Evolutionary conservation across 2,329 filamentous ascomycete species (phyloP).

Genomic region (Aureobasidium sp.): DNA sequence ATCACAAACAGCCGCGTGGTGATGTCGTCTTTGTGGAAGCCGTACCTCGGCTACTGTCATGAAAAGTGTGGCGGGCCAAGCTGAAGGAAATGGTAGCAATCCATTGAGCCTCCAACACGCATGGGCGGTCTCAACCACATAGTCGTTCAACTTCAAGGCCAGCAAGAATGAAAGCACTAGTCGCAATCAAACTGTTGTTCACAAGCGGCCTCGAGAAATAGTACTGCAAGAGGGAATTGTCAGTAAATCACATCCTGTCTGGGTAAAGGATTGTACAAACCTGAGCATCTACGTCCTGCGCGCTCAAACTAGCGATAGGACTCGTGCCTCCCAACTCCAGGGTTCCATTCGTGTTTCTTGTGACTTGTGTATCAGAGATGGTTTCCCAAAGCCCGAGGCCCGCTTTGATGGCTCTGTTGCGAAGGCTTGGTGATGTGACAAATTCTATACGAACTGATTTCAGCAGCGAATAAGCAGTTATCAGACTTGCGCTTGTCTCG

Average conservation of each 20-base stretch:
- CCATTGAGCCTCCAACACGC: neutral
- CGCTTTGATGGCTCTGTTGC: neutral
- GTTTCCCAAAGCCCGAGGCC: neutral
- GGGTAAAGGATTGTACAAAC: neutral
- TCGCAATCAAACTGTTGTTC: neutral
- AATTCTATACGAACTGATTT: neutral
- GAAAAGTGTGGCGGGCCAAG: slow-evolving; percentile 54
- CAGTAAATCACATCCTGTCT: neutral
- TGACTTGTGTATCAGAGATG: neutral
- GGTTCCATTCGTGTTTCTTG: neutral
- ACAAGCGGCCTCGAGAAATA: neutral
- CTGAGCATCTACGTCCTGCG: neutral
- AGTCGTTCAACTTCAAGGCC: neutral
- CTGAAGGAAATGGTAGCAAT: slow-evolving; percentile 31
- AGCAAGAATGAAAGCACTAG: neutral
- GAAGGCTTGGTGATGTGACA: neutral
- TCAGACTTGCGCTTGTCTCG: neutral
- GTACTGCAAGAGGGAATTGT: neutral
- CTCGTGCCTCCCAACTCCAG: neutral
- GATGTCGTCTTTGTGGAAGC: slow-evolving; percentile 46
- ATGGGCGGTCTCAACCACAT: neutral
- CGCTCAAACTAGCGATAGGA: neutral
- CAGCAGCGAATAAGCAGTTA: neutral
- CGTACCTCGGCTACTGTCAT: slow-evolving; percentile 50
- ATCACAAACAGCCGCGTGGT: slow-evolving; percentile 34